Evolutionary conservation across 371 early-diverging fungal species (phyloP).

Genomic region (Chytridiales sp.): DNA sequence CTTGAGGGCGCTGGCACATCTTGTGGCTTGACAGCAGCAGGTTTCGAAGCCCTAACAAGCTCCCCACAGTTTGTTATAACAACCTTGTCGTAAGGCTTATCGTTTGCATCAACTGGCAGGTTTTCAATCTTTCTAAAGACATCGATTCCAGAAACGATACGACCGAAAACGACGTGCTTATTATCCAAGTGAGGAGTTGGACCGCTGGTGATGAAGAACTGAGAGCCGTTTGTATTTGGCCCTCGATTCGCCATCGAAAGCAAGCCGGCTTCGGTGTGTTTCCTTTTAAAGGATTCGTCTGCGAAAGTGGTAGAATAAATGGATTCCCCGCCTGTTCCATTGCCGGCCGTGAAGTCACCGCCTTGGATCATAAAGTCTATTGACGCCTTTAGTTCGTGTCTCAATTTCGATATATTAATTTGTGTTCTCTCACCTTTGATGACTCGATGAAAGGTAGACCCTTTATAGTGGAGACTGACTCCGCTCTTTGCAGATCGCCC

Average conservation of each 20-base stretch:
- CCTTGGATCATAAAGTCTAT: constrained; percentile 44
- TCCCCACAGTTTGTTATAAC: constrained; percentile 40
- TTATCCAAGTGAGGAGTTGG: constrained; percentile 50
- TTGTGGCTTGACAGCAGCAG: not conserved
- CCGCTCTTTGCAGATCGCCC: constrained; percentile 43
- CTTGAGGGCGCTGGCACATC: constrained; percentile 3
- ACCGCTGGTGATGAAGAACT: constrained; percentile 47
- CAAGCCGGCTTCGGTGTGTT: constrained; percentile 84
- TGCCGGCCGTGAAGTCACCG: constrained; percentile 43
- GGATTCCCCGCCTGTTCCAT: constrained; percentile 66
- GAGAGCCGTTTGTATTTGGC: constrained; percentile 67
- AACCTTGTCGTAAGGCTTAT: constrained; percentile 33
- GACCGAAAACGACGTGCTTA: constrained; percentile 95
- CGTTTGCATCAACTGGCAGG: constrained; percentile 34
- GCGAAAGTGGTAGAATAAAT: constrained; percentile 51
- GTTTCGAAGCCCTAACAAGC: constrained; percentile 18
- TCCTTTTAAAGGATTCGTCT: constrained; percentile 49
- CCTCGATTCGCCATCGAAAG: constrained; percentile 95
- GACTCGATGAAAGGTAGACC: constrained; percentile 88
- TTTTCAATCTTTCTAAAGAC: constrained; percentile 38
- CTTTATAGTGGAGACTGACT: constrained; percentile 76
- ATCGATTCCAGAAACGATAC: constrained; percentile 43
- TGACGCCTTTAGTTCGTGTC: not conserved
- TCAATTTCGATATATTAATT: not conserved
- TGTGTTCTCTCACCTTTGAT: constrained; percentile 56